Conservation (phyloP, 1,284 basidiomycete genomes). For the Cryptococcus amylolentus region DNA sequence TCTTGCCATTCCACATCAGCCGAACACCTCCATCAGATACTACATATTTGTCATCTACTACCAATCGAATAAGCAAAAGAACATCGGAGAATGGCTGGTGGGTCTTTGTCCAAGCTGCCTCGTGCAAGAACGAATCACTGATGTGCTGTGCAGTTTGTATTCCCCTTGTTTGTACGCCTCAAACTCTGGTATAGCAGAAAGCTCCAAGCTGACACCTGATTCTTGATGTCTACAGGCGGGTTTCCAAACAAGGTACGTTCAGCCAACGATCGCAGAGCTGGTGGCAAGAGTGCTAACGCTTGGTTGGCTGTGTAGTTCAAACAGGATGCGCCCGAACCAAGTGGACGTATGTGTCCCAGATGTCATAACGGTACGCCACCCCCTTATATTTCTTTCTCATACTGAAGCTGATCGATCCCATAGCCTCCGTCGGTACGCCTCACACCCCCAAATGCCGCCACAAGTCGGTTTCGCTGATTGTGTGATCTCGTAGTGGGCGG, state of each 20-base stretch:
- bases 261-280: background rate
- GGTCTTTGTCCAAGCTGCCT: too few species aligned
- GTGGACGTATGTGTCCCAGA: constrained; percentile 37
- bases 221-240: constrained; percentile 22
- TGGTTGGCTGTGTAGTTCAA: constrained; percentile 24
- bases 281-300: background rate
- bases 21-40: too few species aligned
- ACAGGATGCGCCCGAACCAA: constrained; percentile 28
- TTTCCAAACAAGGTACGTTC: constrained; percentile 40
- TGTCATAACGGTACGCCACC: constrained; percentile 40
- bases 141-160: constrained; percentile 33
- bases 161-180: constrained; percentile 38
- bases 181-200: background rate
- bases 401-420: background rate
- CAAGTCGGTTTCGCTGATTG: background rate
- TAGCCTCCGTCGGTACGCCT: constrained; percentile 15
- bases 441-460: background rate
- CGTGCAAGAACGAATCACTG: background rate
- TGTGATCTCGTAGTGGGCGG: constrained; percentile 20
- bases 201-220: background rate
- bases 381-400: background rate
- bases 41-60: too few species aligned
- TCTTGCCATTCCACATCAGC: too few species aligned
- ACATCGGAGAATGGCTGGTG: too few species aligned
- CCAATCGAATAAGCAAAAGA: too few species aligned